Percentiles rank a stretch among this genome's conserved stretches.
These are phyloP conservation scores for Phytophthora megakarya DNA, from an alignment of 352 stramenopile species.

Conservation along the genomic window DNA sequence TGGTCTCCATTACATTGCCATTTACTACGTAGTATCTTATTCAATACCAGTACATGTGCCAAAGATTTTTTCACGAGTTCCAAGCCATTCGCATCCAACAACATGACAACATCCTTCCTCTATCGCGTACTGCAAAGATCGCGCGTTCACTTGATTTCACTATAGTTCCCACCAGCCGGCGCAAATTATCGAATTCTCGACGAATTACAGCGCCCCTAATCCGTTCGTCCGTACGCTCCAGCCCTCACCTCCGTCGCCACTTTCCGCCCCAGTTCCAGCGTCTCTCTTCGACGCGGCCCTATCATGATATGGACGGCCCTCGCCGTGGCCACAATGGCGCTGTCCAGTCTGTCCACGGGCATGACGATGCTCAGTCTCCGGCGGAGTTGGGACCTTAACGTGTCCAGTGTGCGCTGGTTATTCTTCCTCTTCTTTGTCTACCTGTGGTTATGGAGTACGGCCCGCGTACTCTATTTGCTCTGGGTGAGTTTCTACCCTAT, in stretches of 20 bases:
- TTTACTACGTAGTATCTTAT: not conserved
- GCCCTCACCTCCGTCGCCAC: conserved; percentile 7
- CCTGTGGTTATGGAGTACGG: conserved; percentile 44
- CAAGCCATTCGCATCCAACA: not conserved
- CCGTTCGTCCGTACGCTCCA: conserved; percentile 14
- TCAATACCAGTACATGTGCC: not conserved
- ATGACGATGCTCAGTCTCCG: conserved; percentile 50
- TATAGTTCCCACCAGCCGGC: not conserved
- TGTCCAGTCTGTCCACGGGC: conserved; percentile 45
- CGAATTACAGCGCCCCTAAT: not conserved
- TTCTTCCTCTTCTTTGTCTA: conserved; percentile 69
- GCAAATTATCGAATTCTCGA: not conserved
- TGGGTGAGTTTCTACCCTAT: conserved; percentile 44
- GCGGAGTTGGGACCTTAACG: conserved; percentile 50
- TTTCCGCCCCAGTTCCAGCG: conserved; percentile 17
- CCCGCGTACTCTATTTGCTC: conserved; percentile 48
- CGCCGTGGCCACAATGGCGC: conserved; percentile 35
- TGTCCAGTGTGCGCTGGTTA: conserved; percentile 64
- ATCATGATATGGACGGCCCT: conserved; percentile 47
- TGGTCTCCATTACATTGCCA: too few species aligned
- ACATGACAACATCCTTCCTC: not conserved
- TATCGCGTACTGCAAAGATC: not conserved
- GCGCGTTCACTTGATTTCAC: not conserved
- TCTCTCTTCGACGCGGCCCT: conserved; percentile 11
- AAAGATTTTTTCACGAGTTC: too few species aligned